phyloP scores from a whole-genome alignment of 2,329 filamentous ascomycete genomes.

The Stachybotrys elegans region DNA sequence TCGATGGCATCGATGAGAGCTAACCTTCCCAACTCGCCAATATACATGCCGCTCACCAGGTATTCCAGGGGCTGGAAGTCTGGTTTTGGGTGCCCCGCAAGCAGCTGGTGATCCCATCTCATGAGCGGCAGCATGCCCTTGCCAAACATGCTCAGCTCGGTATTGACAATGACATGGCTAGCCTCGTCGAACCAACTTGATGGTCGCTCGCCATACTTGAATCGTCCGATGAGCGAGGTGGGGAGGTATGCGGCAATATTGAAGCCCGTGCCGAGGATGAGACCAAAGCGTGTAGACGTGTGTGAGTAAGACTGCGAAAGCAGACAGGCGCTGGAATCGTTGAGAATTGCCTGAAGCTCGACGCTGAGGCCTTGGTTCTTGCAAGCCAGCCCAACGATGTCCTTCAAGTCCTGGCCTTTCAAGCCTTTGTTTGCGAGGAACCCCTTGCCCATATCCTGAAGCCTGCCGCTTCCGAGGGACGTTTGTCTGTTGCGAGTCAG shows the following conservation, averaged over 20 bases:
- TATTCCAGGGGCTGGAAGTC: constrained; percentile 60
- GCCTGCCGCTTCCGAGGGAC: constrained; percentile 52
- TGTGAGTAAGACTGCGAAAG: constrained; percentile 59
- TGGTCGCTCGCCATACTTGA: constrained; percentile 54
- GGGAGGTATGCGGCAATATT: constrained; percentile 63
- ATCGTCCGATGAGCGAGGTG: constrained; percentile 45
- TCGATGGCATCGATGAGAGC: constrained; percentile 54
- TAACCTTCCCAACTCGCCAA: constrained; percentile 59
- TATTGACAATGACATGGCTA: constrained; percentile 61
- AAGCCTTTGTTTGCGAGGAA: constrained; percentile 56
- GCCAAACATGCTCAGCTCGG: constrained; percentile 64
- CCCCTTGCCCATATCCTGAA: constrained; percentile 62
- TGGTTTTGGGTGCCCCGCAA: constrained; percentile 46
- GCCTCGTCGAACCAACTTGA: constrained; percentile 52
- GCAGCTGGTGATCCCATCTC: constrained; percentile 53
- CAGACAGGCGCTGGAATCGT: constrained; percentile 63
- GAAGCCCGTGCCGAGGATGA: constrained; percentile 63
- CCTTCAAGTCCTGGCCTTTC: constrained; percentile 54
- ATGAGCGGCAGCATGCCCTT: constrained; percentile 53
- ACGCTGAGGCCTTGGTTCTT: constrained; percentile 45
- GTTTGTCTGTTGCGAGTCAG: constrained; percentile 50
- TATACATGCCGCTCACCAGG: constrained; percentile 59
- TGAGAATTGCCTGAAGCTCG: constrained; percentile 56
- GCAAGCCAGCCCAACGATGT: constrained; percentile 53
- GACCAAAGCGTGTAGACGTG: constrained; percentile 53